Evolutionary conservation across 345 rosid genomes (phyloP), one percentile per base, ranked within the genome.

Genomic region (Boechera divaricarpa): DNA sequence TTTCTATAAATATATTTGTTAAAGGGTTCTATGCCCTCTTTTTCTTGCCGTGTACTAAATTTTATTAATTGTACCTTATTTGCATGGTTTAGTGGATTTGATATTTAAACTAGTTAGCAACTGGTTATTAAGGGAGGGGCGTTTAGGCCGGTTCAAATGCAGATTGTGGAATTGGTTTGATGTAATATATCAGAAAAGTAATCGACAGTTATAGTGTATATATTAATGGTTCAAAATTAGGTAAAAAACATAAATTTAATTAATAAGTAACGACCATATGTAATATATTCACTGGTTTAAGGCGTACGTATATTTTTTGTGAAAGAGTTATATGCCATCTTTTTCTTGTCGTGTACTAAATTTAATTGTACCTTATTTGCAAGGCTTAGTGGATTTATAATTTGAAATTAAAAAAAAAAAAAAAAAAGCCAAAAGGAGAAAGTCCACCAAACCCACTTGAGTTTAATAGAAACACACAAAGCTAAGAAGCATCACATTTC

Each of bases 371-470:
- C 24, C 24, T 21, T 21, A 21, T 21, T 21, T 21, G 24, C 24
- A 21, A 21, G 24, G 24, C 24, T 21, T 21, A 21, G 24, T 21
- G 24, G 24, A 21, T 21, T 21, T 21, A 21, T 16, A 48, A 39
- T 2, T 49, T 59, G 26, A 16, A 49, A 67, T 7, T 36, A 7
- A 9, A 36, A 33, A 33, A 33, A 51, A 2, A 53, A 53, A 60
- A 6, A 69, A 6, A 63, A 61, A 61, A 33, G 74, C 62, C 64
- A 55, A 70, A 63, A 63, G 71, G 80, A 63, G 80, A 63, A 77
- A 76, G 80, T 62, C 57, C 47, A 76, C 80, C 75, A 44, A 76
- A 53, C 80, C 75, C 70, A 69, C 64, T 69, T 76, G 79, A 60
- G 79, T 76, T 76, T 69, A 42, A 70, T 13, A 55, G 65, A 55